Evolutionary conservation across 2,329 filamentous ascomycete species (phyloP), one percentile per base, ranked within the genome.

Genomic region (Colletotrichum theobromicola): DNA sequence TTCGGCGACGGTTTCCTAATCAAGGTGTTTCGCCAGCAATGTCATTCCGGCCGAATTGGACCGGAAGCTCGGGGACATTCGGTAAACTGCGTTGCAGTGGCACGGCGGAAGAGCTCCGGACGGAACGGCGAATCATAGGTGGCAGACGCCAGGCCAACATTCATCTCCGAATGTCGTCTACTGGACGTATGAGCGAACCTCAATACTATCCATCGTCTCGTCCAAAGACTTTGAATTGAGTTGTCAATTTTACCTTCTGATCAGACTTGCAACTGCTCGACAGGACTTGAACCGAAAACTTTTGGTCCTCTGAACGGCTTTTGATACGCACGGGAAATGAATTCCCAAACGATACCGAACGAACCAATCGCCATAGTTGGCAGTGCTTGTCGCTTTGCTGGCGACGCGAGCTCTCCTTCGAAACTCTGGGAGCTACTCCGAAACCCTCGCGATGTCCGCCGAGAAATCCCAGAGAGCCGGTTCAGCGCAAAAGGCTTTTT

Each of bases 351-450:
- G 5, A 46, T 46, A 46, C n/a, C 42, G 18, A 21, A 46, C n/a
- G 42, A 84, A 63, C 74, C 74, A 13, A 70, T 75, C 21, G 74
- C 74, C 16, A 70, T 75, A 12, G 32, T 75, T 15, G 74, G 74
- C 12, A 67, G 46, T 28, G 62, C 37, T 6, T 73, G 70, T 21
- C 60, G 66, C 10, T 70, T 75, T 18, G 35, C 70, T 1, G 74
- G 74, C 13, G 70, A 46, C 4, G 65, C 70, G 8, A 64, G 24
- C 26, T 62, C 74, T 5, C 70, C 74, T 2, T 70, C 66, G 2
- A 75, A 70, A 34, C 70, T 75, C 2, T 75, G 74, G 74, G 37
- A 70, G 4, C 53, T 75, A 4, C 50, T 75, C 10, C 50, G 37
- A 7, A 46, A 63, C 9, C 66, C 55, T 18, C 37, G 42, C 3